Percentiles rank a stretch among this genome's conserved stretches.
Evolutionary conservation across 306 rosid genomes (phyloP).

Genomic region (Fragaria nilgerrensis): DNA sequence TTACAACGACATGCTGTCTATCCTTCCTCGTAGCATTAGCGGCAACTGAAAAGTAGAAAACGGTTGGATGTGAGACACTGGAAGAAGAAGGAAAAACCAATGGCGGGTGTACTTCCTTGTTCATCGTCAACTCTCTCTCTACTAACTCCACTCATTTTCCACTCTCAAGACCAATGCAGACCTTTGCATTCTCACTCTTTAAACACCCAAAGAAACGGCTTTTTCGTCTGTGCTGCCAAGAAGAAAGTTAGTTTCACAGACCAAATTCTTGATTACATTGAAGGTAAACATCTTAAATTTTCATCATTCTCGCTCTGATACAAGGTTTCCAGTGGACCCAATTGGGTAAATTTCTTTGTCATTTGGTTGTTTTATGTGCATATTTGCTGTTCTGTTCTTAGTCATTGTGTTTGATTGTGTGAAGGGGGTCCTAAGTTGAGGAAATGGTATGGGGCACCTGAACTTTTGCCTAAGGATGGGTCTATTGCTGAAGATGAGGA

Average conservation of each 20-base stretch:
- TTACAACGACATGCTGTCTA: conserved; percentile 16
- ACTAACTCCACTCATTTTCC: conserved; percentile 16
- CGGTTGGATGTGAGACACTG: conserved; percentile 45
- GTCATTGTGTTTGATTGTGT: conserved; percentile 1
- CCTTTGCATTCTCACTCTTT: conserved; percentile 21
- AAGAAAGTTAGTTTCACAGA: conserved; percentile 70
- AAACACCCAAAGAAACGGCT: conserved; percentile 21
- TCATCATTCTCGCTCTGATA: background rate
- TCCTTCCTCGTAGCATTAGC: conserved; percentile 29
- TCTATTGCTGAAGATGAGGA: conserved; percentile 45
- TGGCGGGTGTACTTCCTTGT: conserved; percentile 50
- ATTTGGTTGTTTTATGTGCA: background rate
- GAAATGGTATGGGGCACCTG: conserved; percentile 97
- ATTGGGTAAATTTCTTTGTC: background rate
- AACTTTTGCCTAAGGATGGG: conserved; percentile 61
- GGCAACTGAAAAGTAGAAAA: conserved; percentile 32
- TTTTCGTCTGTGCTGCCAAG: conserved; percentile 64
- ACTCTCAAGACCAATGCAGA: conserved; percentile 30
- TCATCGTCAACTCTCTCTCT: conserved; percentile 33
- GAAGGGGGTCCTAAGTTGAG: conserved; percentile 91
- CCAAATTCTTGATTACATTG: conserved; percentile 92
- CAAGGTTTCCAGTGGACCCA: background rate
- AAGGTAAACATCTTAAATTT: conserved; percentile 39
- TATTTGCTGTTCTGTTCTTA: background rate
- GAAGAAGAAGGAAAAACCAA: conserved; percentile 20